A percentile compares a stretch with the other conserved stretches of the same genome.
Evolutionary conservation across 2,329 filamentous ascomycete genomes (phyloP).

Genomic region (Rhexocercosporidium sp.): DNA sequence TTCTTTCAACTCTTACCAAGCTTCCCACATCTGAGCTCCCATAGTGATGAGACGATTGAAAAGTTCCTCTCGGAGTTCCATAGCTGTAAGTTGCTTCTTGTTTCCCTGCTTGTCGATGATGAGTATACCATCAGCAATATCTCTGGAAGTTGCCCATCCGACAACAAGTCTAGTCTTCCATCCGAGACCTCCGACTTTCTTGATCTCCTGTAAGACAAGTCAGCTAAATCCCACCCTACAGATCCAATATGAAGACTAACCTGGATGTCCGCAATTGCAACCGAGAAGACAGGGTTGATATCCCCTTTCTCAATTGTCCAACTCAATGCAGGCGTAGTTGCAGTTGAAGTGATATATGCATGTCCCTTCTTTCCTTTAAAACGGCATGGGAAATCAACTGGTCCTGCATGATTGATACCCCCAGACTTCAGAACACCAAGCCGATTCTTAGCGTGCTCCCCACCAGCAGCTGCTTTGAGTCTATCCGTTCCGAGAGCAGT

Average conservation of each 20-base stretch:
- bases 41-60: conserved; percentile 82
- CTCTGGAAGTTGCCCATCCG: conserved; percentile 75
- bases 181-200: conserved; percentile 80
- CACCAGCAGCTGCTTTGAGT: conserved; percentile 63
- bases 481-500: conserved; percentile 74
- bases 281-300: conserved; percentile 68
- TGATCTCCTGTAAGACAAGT: conserved; percentile 57
- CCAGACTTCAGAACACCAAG: conserved; percentile 67
- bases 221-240: neutral
- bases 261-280: conserved; percentile 71
- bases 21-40: conserved; percentile 83
- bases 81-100: conserved; percentile 69
- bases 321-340: conserved; percentile 69
- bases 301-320: conserved; percentile 51
- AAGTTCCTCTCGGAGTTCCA: conserved; percentile 74
- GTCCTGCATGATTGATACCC: conserved; percentile 60
- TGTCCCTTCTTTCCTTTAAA: conserved; percentile 74
- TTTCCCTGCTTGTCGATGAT: conserved; percentile 51
- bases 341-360: conserved; percentile 70
- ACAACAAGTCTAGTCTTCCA: conserved; percentile 87
- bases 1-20: conserved; percentile 56
- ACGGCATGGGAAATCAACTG: conserved; percentile 76
- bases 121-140: conserved; percentile 74
- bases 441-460: conserved; percentile 68
- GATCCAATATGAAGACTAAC: conserved; percentile 15